These are phyloP conservation scores for Hirschioporus abietinus DNA, from an alignment of 768 basidiomycete genomes.

Conservation along the genomic window DNA sequence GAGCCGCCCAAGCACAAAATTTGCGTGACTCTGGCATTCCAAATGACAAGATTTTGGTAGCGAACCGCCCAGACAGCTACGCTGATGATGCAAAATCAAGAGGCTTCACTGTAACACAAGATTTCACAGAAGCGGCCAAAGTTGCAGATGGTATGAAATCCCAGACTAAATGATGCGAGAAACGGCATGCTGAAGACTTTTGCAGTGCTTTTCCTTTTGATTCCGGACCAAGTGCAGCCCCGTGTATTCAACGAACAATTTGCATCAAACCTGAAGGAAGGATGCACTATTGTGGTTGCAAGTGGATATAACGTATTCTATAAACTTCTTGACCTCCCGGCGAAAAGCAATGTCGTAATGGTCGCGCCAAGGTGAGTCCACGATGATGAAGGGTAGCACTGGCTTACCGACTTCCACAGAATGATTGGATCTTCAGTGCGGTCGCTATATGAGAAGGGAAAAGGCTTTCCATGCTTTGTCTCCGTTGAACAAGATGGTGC, in stretches of 20 bases:
- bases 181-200: neutral
- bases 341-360: conserved; percentile 57
- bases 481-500: conserved; percentile 61
- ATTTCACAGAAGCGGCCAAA: conserved; percentile 50
- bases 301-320: conserved; percentile 65
- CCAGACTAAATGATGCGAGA: neutral
- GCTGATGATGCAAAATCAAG: conserved; percentile 51
- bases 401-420: conserved; percentile 22
- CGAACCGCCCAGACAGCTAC: conserved; percentile 53
- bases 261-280: conserved; percentile 43
- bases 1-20: conserved; percentile 63
- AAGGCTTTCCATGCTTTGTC: conserved; percentile 61
- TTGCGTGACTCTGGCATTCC: conserved; percentile 57
- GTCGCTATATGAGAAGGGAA: conserved; percentile 51
- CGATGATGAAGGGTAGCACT: neutral
- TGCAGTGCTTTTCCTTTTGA: conserved; percentile 52
- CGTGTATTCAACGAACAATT: conserved; percentile 54
- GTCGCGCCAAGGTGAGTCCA: conserved; percentile 50
- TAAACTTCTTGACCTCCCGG: conserved; percentile 48
- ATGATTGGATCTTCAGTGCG: conserved; percentile 68
- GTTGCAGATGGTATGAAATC: conserved; percentile 45
- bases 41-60: conserved; percentile 55
- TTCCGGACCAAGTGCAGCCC: conserved; percentile 63
- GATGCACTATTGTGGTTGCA: conserved; percentile 49
- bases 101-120: conserved; percentile 52